Evolutionary conservation across 176 grass and related monocot species (phyloP), one percentile per base, ranked within the genome.

Genomic region (Areca catechu): DNA sequence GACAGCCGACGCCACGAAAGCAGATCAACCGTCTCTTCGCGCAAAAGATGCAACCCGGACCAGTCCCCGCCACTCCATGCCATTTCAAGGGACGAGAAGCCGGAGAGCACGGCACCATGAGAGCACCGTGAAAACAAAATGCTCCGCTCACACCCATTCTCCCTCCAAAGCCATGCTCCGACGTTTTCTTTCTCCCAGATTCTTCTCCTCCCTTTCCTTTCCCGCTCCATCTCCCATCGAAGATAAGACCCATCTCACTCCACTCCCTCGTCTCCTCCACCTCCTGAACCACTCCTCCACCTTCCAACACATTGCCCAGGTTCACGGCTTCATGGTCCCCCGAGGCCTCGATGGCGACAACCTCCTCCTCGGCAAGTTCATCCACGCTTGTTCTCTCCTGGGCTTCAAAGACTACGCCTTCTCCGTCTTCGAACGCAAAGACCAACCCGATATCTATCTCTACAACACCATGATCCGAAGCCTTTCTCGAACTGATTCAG

Each of bases 401-500:
- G 66, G 76, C 7, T 71, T 78, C 24, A 7, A 20, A 5, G 53
- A 59, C 54, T 37, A 71, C 59, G 65, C 67, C 53, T 25, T 50
- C 17, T 54, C 51, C 12, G 51, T 64, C 24, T 58, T 78, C 67
- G 24, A 57, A 28, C 62, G 19, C 55, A 62, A 64, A 17, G 19
- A 64, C 20, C 47, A 60, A 3, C 30, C 30, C 51, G 61, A 70
- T 54, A 49, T 71, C 24, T 63, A 54, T 69, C 69, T 78, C 16
- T 22, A 52, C 12, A 78, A 71, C 62, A 65, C 67, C 59, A 66
- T 65, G 48, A 78, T 78, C n/a, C 51, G 66, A 22, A 49, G 75
- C 67, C 60, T 77, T 58, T 60, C 56, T 23, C 50, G 57, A 56
- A 57, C 21, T 16, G 66, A 49, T 49, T 69, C 75, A 15, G 50